phyloP scores from a whole-genome alignment of 495 filamentous ascomycete genomes.

The Podospora tetraspora region DNA sequence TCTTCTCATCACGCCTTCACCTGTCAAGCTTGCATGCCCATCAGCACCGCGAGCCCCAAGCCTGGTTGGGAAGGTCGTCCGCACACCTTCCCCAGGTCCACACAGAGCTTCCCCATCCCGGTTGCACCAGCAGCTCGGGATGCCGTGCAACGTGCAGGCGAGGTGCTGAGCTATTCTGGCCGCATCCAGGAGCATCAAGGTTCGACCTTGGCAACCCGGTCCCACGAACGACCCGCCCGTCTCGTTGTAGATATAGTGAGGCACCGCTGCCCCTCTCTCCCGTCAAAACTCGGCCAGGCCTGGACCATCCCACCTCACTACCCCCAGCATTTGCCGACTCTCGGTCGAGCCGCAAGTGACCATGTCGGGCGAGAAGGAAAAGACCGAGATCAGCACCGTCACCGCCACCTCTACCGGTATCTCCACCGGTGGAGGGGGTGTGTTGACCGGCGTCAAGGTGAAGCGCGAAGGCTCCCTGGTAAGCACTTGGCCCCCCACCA shows the following conservation, averaged over 20 bases:
- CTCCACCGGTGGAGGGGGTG: not conserved
- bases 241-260: not conserved
- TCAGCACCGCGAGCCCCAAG: not conserved
- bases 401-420: not conserved
- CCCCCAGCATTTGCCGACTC: not conserved
- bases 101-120: not conserved
- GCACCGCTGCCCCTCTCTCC: not conserved
- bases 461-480: not conserved
- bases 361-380: slow-evolving; percentile 3
- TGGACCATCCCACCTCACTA: not conserved
- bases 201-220: not conserved
- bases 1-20: not conserved
- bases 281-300: not conserved
- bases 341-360: not conserved
- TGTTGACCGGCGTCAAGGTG: not conserved
- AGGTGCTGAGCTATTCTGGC: not conserved
- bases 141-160: not conserved
- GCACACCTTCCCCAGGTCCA: not conserved
- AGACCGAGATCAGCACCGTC: not conserved
- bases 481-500: not conserved
- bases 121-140: not conserved
- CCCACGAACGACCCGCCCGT: not conserved
- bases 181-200: not conserved
- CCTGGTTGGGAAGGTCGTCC: slow-evolving; percentile 2
- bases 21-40: not conserved